Conservation (phyloP, 169 alveolate species). For the Eimeria sp. region DNA sequence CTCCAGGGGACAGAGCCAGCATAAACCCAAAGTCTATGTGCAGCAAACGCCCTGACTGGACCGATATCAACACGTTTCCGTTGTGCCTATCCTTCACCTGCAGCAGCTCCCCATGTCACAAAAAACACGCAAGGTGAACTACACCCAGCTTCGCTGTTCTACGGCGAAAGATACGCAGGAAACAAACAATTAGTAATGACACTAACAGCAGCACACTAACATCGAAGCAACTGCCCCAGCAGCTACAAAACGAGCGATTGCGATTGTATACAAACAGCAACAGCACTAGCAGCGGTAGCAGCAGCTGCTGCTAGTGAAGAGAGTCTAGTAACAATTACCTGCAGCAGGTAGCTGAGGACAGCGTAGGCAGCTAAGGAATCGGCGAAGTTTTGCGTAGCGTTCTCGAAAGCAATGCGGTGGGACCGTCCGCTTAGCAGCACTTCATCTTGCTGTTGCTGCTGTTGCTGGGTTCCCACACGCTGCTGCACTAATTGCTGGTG, state of each 20-base stretch:
- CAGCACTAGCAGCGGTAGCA: not conserved
- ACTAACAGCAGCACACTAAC: too few relatives aligned
- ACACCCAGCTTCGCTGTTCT: not conserved
- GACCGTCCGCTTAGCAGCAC: constrained; percentile 9
- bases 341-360: constrained; percentile 80
- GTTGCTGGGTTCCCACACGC: constrained; percentile 30
- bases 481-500: not conserved
- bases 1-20: constrained; percentile 98
- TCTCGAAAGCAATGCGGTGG: constrained; percentile 76
- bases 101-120: not conserved
- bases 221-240: too few relatives aligned
- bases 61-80: constrained; percentile 97
- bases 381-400: constrained; percentile 96
- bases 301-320: not conserved
- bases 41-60: constrained; percentile 95
- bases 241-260: too few relatives aligned
- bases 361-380: constrained; percentile 96
- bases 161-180: too few relatives aligned
- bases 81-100: constrained; percentile 98
- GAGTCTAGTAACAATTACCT: constrained; percentile 35
- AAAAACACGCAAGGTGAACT: not conserved
- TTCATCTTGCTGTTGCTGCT: constrained; percentile 25
- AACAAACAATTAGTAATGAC: too few relatives aligned
- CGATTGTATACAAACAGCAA: not conserved
- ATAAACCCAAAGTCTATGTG: constrained; percentile 99